Percentiles rank a stretch among this genome's conserved stretches.
phyloP scores from a whole-genome alignment of 495 filamentous ascomycete genomes.

The Neurospora intermedia region DNA sequence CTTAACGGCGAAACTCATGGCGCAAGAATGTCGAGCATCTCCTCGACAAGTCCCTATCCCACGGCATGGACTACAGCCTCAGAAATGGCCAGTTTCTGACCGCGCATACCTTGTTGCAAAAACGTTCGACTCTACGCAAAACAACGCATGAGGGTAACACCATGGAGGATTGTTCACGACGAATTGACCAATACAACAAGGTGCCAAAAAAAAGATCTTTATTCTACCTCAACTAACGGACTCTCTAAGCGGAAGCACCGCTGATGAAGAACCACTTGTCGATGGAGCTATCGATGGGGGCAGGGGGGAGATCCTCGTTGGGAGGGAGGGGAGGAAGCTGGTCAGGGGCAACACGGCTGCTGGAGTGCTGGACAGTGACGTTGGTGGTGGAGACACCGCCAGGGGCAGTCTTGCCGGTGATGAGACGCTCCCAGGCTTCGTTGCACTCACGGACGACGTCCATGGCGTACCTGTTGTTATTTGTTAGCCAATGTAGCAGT shows the following conservation, averaged over 20 bases:
- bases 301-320: slow-evolving; percentile 66
- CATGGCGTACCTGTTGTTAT: slow-evolving; percentile 58
- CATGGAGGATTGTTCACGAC: neutral
- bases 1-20: neutral
- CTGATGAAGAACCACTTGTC: slow-evolving; percentile 99
- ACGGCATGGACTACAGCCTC: neutral
- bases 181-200: neutral
- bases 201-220: neutral
- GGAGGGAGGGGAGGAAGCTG: slow-evolving; percentile 62
- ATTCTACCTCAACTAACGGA: neutral
- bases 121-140: neutral
- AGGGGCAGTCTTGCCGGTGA: slow-evolving; percentile 70
- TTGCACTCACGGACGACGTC: slow-evolving; percentile 91
- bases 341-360: slow-evolving; percentile 49
- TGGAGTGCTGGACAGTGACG: slow-evolving; percentile 57
- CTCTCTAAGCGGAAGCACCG: slow-evolving; percentile 70
- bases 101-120: neutral
- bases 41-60: neutral
- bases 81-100: neutral
- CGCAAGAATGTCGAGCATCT: neutral
- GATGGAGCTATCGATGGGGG: slow-evolving; percentile 88
- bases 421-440: slow-evolving; percentile 94
- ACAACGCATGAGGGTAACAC: neutral
- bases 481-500: slow-evolving; percentile 12
- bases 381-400: slow-evolving; percentile 78